Percentiles rank a stretch among this genome's conserved stretches.
These are phyloP conservation scores for Heterobasidion parviporum DNA, from an alignment of 1,284 basidiomycete genomes.

Conservation along the genomic window DNA sequence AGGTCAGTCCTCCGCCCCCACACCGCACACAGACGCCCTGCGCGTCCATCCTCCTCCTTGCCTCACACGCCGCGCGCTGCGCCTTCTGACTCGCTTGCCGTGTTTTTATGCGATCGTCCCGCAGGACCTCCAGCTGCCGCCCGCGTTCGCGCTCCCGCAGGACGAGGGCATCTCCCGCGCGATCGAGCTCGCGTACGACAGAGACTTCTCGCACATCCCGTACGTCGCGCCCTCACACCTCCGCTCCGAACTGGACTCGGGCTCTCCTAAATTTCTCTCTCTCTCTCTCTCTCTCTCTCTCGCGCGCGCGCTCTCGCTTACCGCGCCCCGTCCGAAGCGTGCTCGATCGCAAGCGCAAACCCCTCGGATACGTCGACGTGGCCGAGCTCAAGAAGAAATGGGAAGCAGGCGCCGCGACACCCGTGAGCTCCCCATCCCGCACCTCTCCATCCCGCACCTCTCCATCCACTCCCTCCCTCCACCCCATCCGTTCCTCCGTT, in stretches of 20 bases:
- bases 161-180: slow-evolving; percentile 66
- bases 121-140: slow-evolving; percentile 83
- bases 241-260: not conserved
- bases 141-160: slow-evolving; percentile 76
- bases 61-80: not conserved
- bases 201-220: slow-evolving; percentile 89
- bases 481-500: not conserved
- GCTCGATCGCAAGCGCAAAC: slow-evolving; percentile 61
- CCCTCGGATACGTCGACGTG: slow-evolving; percentile 79
- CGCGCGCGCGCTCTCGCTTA: not conserved
- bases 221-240: slow-evolving; percentile 26
- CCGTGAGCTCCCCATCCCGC: slow-evolving; percentile 40
- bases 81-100: not conserved
- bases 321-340: slow-evolving; percentile 39
- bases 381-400: slow-evolving; percentile 67
- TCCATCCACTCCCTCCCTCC: slow-evolving; percentile 1
- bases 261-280: not conserved
- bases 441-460: not conserved
- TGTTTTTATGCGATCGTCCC: not conserved
- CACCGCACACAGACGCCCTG: not conserved
- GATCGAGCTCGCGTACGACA: slow-evolving; percentile 80
- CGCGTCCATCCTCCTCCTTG: too few relatives aligned
- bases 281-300: not conserved
- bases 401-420: slow-evolving; percentile 63
- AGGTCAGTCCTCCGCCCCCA: slow-evolving; percentile 34